These are phyloP conservation scores for Mercurialis annua DNA, from an alignment of 345 rosid genomes.

Conservation along the genomic window DNA sequence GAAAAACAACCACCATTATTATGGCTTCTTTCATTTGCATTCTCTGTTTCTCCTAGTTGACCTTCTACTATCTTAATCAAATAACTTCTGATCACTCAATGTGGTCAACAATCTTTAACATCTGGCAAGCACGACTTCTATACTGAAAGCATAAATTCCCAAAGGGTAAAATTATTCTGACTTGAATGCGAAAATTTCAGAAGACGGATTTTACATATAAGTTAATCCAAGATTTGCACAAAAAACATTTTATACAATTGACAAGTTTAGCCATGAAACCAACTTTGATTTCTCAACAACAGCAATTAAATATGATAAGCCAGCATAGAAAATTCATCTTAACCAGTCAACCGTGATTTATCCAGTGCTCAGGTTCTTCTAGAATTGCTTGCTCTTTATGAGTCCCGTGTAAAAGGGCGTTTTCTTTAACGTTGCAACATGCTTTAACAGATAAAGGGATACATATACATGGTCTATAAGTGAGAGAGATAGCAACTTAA, in stretches of 20 bases:
- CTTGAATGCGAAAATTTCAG: not conserved
- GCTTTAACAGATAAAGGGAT: not conserved
- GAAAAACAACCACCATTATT: not conserved
- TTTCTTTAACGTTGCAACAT: not conserved
- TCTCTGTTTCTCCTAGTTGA: not conserved
- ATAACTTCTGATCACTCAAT: not conserved
- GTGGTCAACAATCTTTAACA: not conserved
- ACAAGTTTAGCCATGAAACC: not conserved
- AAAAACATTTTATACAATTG: not conserved
- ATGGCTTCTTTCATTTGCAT: not conserved
- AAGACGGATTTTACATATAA: not conserved
- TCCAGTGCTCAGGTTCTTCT: not conserved
- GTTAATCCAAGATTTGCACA: not conserved
- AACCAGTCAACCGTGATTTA: not conserved
- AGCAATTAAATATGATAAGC: not conserved
- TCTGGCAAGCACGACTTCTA: not conserved
- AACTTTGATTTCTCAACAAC: not conserved
- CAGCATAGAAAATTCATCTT: not conserved
- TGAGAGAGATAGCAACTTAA: slow-evolving; percentile 4
- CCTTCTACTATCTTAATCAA: not conserved
- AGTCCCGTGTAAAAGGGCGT: not conserved
- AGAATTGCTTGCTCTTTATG: not conserved
- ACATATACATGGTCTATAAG: not conserved
- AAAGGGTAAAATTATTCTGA: not conserved
- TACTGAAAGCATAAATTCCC: not conserved